Base-by-base conservation (phyloP, 306 rosid genomes). In the Vigna radiata region DNA sequence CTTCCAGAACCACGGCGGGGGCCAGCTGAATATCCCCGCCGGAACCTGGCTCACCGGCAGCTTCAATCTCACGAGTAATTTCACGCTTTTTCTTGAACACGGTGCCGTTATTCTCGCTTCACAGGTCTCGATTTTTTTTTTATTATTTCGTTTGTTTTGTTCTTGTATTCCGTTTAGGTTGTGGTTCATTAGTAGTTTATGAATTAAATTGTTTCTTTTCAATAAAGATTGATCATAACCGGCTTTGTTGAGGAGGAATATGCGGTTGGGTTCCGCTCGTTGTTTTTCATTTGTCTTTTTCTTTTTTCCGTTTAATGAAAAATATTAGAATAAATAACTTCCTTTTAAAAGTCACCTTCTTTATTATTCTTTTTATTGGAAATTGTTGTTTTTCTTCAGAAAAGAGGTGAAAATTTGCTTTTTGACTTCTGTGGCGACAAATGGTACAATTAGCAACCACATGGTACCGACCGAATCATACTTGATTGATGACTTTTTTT, bases 41-140 rank as follows among this genome's bases (percentile, higher is more conserved):
- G 99, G 99, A 19, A 81, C 39, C 1, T 92, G 97, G 99, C 82
- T 92, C 79, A 92, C 97, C 1, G 97, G 96, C 9, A 88, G 92
- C 49, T 95, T 92, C 56, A 95, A 95, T 78, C 97, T 95, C 84
- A 95, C 99, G 82, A 85, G 88, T 76, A 87, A 95, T 84, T 95
- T 95, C 89, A 95, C 97, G 39, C 96, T 95, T 37, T 95, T 92
- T 54, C 96, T 92, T 19, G 72, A 90, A 39, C 78, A 79, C 0
- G 99, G 92, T 47, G 94, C 92, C 49, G 70, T 89, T 29, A 75
- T 95, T 85, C 67, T 92, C 18, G 97, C 83, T 72, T 92, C 99
- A 60, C 97, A 92, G 99, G 99, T 88, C 12, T 56, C 13, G 4
- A 43, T 23, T 1, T 23, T 29, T 39, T 7, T 55, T 10, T 21